Evolutionary conservation across 108 stramenopile genomes (phyloP).

Genomic region (Nitzschia sp.): DNA sequence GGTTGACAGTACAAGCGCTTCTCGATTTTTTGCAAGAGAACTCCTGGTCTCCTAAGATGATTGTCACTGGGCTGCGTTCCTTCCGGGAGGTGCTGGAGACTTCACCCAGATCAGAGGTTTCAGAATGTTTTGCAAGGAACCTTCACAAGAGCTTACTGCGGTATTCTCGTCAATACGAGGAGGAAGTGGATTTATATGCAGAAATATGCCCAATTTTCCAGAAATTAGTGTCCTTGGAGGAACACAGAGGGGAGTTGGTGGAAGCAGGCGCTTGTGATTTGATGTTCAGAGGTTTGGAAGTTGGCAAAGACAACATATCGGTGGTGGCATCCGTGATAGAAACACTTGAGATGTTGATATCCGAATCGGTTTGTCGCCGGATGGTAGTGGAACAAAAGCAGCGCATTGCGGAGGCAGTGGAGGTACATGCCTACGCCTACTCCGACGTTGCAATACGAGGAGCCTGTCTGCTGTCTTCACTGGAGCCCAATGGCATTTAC

Average conservation of each 20-base stretch:
- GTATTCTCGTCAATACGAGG: neutral
- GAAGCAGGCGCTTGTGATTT: conserved; percentile 18
- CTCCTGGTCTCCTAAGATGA: conserved; percentile 25
- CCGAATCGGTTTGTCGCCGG: neutral
- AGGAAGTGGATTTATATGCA: neutral
- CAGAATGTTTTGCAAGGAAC: neutral
- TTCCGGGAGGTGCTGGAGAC: neutral
- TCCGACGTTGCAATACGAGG: conserved; percentile 3
- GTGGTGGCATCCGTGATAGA: neutral
- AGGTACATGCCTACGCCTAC: neutral
- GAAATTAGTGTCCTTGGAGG: neutral
- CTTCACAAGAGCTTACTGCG: neutral
- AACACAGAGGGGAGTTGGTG: conserved; percentile 1
- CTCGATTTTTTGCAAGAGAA: conserved; percentile 20
- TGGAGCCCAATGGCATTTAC: no score
- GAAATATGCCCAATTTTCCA: conserved; percentile 1
- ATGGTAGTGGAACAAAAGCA: neutral
- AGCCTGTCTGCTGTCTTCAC: no score
- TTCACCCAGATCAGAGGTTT: no score
- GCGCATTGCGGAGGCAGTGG: conserved; percentile 2
- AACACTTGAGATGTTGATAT: neutral
- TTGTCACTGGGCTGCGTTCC: conserved; percentile 1
- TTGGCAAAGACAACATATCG: conserved; percentile 2
- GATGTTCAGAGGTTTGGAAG: conserved; percentile 8
- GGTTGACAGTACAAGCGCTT: conserved; percentile 12